These are phyloP conservation scores for Geotrichum cucujoidarum DNA, from an alignment of 1,139 yeast species.

Conservation along the genomic window DNA sequence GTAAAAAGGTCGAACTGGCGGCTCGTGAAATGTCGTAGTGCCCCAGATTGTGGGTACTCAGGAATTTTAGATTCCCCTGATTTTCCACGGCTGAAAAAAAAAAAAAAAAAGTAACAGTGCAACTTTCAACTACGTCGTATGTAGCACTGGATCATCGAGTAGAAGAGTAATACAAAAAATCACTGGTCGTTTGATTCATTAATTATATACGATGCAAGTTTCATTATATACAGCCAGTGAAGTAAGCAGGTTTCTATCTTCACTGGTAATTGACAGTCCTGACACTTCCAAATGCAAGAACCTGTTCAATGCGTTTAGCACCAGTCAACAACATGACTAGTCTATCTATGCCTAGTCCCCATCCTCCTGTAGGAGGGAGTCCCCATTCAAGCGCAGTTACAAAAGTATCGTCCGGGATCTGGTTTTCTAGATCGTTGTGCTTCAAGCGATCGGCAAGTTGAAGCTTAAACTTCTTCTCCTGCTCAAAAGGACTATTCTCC, in stretches of 20 bases:
- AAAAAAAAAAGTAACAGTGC: too few species aligned
- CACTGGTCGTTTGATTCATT: too few species aligned
- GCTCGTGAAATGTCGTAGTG: too few species aligned
- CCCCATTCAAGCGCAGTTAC: slow-evolving; percentile 82
- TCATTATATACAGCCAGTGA: too few species aligned
- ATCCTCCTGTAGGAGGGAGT: slow-evolving; percentile 96
- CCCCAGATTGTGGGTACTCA: too few species aligned
- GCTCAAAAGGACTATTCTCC: slow-evolving; percentile 79
- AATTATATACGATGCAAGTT: too few species aligned
- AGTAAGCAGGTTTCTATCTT: background rate
- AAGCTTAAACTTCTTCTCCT: slow-evolving; percentile 51
- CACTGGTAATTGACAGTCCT: slow-evolving; percentile 51
- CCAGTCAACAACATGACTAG: slow-evolving; percentile 73
- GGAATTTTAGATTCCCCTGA: too few species aligned
- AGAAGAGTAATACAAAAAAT: too few species aligned
- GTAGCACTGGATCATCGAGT: too few species aligned
- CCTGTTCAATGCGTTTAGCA: slow-evolving; percentile 66
- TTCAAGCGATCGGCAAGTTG: slow-evolving; percentile 51
- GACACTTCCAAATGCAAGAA: slow-evolving; percentile 75
- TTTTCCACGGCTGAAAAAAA: too few species aligned
- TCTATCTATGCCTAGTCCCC: slow-evolving; percentile 94
- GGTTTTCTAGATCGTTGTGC: slow-evolving; percentile 53
- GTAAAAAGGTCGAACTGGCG: too few species aligned
- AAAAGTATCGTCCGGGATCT: slow-evolving; percentile 69
- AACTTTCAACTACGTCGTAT: too few species aligned